A percentile compares a stretch with the other conserved stretches of the same genome.
These are phyloP conservation scores for Rhizoctonia solani DNA, from an alignment of 1,284 basidiomycete genomes.

Conservation along the genomic window DNA sequence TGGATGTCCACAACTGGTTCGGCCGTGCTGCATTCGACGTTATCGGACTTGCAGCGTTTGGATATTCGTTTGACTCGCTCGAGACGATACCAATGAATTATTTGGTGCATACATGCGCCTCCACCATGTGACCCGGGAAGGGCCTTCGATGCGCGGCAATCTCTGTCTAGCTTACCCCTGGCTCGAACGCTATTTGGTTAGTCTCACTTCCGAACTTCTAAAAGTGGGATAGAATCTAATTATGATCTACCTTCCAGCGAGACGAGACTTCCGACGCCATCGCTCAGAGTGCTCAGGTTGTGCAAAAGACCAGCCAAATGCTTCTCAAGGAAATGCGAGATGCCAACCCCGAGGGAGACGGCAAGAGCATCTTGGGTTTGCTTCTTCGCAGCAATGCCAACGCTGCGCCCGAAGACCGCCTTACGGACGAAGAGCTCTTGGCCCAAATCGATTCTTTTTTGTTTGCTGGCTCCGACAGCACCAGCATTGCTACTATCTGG, in stretches of 20 bases:
- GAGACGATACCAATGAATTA: conserved; percentile 58
- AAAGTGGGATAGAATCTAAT: conserved; percentile 16
- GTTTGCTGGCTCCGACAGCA: conserved; percentile 67
- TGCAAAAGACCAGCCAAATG: conserved; percentile 57
- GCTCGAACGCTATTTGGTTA: conserved; percentile 60
- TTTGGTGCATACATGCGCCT: conserved; percentile 30
- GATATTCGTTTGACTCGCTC: conserved; percentile 44
- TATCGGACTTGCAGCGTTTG: conserved; percentile 66
- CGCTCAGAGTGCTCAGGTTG: conserved; percentile 43
- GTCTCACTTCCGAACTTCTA: conserved; percentile 58
- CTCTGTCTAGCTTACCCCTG: conserved; percentile 60
- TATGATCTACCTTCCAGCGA: conserved; percentile 38
- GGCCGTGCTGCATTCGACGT: conserved; percentile 69
- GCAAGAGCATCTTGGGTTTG: conserved; percentile 17
- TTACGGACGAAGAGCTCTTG: conserved; percentile 68
- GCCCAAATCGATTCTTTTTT: conserved; percentile 81
- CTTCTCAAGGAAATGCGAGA: conserved; percentile 51
- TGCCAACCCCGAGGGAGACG: conserved; percentile 12
- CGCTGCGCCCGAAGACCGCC: conserved; percentile 54
- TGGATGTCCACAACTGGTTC: conserved; percentile 66
- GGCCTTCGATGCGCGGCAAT: conserved; percentile 55
- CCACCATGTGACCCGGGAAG: conserved; percentile 59
- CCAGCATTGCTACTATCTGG: conserved; percentile 69
- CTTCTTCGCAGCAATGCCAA: neutral
- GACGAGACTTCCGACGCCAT: conserved; percentile 45